Conservation (phyloP, 768 basidiomycete genomes). For the Naematelia encephala region DNA sequence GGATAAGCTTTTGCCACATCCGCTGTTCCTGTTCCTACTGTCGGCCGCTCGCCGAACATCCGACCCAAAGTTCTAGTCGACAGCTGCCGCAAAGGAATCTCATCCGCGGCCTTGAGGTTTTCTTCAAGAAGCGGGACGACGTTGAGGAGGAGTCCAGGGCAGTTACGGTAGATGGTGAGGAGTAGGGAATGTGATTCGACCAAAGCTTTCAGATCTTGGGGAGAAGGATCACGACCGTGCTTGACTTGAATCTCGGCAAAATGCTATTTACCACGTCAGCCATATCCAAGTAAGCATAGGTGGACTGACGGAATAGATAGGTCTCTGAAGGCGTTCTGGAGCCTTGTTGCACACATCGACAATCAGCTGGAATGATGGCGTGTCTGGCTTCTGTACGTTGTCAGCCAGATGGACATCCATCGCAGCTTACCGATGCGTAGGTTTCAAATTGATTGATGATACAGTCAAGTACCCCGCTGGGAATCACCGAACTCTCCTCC, state of each 20-base stretch:
- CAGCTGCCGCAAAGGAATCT: slow-evolving; percentile 66
- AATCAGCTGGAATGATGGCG: slow-evolving; percentile 67
- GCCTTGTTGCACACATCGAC: slow-evolving; percentile 79
- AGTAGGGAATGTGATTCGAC: slow-evolving; percentile 78
- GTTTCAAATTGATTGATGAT: slow-evolving; percentile 73
- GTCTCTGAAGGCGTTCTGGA: slow-evolving; percentile 79
- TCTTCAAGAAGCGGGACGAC: slow-evolving; percentile 92
- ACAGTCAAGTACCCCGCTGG: slow-evolving; percentile 70
- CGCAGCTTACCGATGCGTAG: slow-evolving; percentile 23
- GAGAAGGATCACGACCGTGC: slow-evolving; percentile 42
- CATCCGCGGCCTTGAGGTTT: slow-evolving; percentile 70
- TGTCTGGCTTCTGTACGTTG: slow-evolving; percentile 17
- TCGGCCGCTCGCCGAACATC: slow-evolving; percentile 65
- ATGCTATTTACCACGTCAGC: slow-evolving; percentile 55
- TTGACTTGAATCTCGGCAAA: slow-evolving; percentile 76
- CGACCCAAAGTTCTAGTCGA: slow-evolving; percentile 83
- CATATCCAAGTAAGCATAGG: neutral
- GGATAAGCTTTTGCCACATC: slow-evolving; percentile 80
- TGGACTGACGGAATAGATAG: slow-evolving; percentile 63
- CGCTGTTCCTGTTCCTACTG: slow-evolving; percentile 25
- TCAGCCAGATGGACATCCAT: slow-evolving; percentile 10
- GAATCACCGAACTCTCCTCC: slow-evolving; percentile 78
- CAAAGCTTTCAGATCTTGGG: slow-evolving; percentile 38
- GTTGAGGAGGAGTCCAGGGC: slow-evolving; percentile 76
- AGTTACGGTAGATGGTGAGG: slow-evolving; percentile 72